A percentile compares a stretch with the other conserved stretches of the same genome.
Evolutionary conservation across 805 yeast genomes (phyloP).

Genomic region (Nakazawaea ernobii): DNA sequence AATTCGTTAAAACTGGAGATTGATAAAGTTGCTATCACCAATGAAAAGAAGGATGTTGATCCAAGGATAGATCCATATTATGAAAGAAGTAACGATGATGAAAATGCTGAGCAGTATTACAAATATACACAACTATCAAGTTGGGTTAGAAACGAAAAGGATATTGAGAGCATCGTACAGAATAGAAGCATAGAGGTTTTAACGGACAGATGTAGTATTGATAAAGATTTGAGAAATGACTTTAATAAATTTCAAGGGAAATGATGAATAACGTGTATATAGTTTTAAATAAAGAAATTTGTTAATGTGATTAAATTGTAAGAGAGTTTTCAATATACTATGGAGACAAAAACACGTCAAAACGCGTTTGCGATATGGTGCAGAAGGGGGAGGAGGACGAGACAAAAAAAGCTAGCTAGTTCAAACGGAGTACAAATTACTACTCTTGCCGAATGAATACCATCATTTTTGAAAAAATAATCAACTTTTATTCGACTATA

Average conservation of each 20-base stretch:
- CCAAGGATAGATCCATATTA: slow-evolving; percentile 47
- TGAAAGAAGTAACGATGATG: slow-evolving; percentile 29
- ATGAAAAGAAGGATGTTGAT: slow-evolving; percentile 20
- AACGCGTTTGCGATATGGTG: too few relatives aligned
- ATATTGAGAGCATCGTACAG: slow-evolving; percentile 35
- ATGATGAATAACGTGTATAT: not conserved
- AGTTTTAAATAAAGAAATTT: not conserved
- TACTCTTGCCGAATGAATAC: too few relatives aligned
- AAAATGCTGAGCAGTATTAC: slow-evolving; percentile 22
- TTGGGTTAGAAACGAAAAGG: slow-evolving; percentile 34
- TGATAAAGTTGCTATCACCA: slow-evolving; percentile 14
- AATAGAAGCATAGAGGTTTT: slow-evolving; percentile 28
- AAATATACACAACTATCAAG: slow-evolving; percentile 24
- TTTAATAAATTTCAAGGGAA: not conserved
- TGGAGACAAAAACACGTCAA: too few relatives aligned
- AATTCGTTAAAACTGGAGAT: slow-evolving; percentile 24
- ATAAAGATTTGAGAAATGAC: not conserved
- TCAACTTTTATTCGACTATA: too few relatives aligned
- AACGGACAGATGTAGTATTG: slow-evolving; percentile 27
- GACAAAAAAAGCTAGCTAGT: too few relatives aligned
- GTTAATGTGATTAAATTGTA: too few relatives aligned
- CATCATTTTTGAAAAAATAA: too few relatives aligned
- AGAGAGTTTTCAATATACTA: too few relatives aligned
- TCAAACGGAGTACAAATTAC: too few relatives aligned
- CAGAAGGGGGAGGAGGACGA: too few relatives aligned